Base-by-base conservation (phyloP, 768 basidiomycete species). In the Trametes meyenii region DNA sequence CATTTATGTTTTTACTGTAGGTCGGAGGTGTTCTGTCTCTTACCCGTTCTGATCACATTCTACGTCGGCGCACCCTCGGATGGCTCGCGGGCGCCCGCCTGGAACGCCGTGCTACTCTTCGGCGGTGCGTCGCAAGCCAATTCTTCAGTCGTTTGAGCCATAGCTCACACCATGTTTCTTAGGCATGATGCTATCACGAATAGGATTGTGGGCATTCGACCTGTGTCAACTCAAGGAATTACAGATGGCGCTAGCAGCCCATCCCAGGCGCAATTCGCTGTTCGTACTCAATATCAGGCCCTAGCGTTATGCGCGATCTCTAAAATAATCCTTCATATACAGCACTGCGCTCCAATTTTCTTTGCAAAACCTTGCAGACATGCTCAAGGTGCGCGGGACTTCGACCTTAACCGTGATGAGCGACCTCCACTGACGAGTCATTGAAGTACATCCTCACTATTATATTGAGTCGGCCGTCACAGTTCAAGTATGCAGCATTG, bases 201-300 rank as follows among this genome's bases (percentile, higher is more conserved):
- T 82, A 35, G 81, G 82, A 0, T 73, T 85, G 0, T 84, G 82
- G 82, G 74, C 77, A 0, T 84, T 85, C 67, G 83, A 85, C 65
- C 74, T 85, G 8, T 73, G 74, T 48, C 83, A 85, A 56, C 71
- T 81, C 12, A 80, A 83, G 59, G 74, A 79, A 55, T 71, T 85
- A 5, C 83, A 85, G 64, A 69, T 74, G 14, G 74, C 78, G 0
- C 75, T 85, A 5, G 69, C 72, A 16, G 54, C 72, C 7, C 78
- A 84, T 64, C 81, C 82, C 1, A 69, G 78, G 5, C 72, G 79
- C 6, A 84, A 83, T 55, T 70, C 76, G 0, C 69, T 83, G 65
- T 62, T 74, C 11, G 57, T 71, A 54, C 73, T 1, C 79, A 79
- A 23, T 66, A 70, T 65, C 5, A 61, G 3, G 29, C 4, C 8